Base-by-base conservation (phyloP, 371 early-diverging fungal species). In the Thermomucor indicae-seudaticae region DNA sequence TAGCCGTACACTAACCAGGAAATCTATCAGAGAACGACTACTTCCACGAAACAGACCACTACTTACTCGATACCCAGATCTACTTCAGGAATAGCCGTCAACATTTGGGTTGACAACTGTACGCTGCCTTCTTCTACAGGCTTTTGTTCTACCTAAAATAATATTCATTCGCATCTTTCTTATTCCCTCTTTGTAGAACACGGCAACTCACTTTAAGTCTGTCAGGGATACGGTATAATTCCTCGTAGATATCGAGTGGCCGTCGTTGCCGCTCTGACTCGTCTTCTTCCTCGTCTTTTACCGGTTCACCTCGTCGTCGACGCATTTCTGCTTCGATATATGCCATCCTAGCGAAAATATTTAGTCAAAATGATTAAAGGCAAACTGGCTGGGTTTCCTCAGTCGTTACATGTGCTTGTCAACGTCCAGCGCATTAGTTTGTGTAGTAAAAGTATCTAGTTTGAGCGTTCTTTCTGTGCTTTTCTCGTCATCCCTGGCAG, bases 1-100 rank as follows among this genome's bases (percentile, higher is more conserved):
- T 20, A 91, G 58, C 43, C 87, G 84, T 27, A 81, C 75, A 51
- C 89, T 90, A 64, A 12, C 16, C 19, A 17, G n/a, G 10, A 0
- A 42, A 23, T 24, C 11, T 20, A 4, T 10, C 25, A 22, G 16
- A 39, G 14, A 20, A n/a, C 28, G 27, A 1, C n/a, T n/a, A n/a
- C n/a, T n/a, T n/a, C n/a, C n/a, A n/a, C n/a, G n/a, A n/a, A n/a
- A n/a, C n/a, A n/a, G 8, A 19, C 8, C 7, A 35, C n/a, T 1
- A 66, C 72, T 54, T 78, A 88, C 86, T 80, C 84, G 31, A 90
- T 86, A 31, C 94, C 96, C 3, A 96, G 72, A 62, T 95, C 94
- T 4, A 94, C 90, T 64, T 95, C 95, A 4, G 94, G 96, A 47
- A 96, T 92, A 7, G 93, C 90, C 6, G 93, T 92, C 30, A 96